A percentile compares a stretch with the other conserved stretches of the same genome.
Conservation (phyloP, 805 yeast species). For the Metschnikowia drakensbergensis region DNA sequence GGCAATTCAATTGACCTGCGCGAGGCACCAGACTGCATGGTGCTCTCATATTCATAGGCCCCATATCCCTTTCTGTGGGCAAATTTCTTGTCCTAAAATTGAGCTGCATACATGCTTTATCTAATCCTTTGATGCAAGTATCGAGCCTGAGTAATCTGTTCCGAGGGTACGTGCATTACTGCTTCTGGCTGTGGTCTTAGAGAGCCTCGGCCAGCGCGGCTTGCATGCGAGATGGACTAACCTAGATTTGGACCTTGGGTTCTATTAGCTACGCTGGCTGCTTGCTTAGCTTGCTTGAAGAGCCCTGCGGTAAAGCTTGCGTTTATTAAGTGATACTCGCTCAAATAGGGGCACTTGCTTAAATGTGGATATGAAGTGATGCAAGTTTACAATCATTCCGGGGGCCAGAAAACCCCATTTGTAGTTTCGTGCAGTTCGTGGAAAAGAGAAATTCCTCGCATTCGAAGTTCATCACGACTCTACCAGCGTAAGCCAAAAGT, state of each 20-base stretch:
- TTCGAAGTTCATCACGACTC: no score
- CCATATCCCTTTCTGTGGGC: background rate
- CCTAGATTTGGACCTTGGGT: background rate
- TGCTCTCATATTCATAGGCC: background rate
- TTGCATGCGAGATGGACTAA: background rate
- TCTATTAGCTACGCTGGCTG: no score
- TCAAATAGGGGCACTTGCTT: no score
- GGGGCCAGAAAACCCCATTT: no score
- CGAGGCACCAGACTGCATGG: background rate
- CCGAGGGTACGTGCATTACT: background rate
- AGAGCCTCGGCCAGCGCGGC: background rate
- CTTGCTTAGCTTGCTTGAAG: no score
- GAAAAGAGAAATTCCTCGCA: no score
- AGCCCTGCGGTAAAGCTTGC: no score
- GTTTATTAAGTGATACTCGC: no score
- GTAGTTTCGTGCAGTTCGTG: no score
- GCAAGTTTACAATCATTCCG: no score
- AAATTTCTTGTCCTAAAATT: background rate
- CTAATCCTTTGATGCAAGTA: background rate
- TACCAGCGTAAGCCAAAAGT: no score
- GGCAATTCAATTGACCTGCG: conserved; percentile 3
- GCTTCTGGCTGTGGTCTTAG: background rate
- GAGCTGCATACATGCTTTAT: background rate
- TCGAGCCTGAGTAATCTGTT: background rate
- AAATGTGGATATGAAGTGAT: no score